Evolutionary conservation across 768 basidiomycete genomes (phyloP).

Genomic region (Gautieria morchelliformis): DNA sequence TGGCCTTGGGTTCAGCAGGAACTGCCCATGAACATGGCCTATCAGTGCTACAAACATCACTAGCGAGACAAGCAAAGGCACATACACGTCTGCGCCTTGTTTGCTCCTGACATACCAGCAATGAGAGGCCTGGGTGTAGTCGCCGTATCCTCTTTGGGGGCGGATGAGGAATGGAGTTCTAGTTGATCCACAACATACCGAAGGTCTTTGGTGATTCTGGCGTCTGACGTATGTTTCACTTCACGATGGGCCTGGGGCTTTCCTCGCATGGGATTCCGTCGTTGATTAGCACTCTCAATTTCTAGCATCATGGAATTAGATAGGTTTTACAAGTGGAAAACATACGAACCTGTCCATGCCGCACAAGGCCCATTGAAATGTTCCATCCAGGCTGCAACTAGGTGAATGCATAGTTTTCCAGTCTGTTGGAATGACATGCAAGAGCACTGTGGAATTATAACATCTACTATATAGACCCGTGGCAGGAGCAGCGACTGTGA

Average conservation of each 20-base stretch:
- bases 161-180: too few relatives aligned
- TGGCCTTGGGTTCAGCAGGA: too few relatives aligned
- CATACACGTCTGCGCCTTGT: too few relatives aligned
- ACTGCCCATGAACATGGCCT: too few relatives aligned
- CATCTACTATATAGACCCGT: too few relatives aligned
- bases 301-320: background rate
- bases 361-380: background rate
- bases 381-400: background rate
- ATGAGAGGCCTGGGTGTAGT: too few relatives aligned
- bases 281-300: background rate
- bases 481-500: too few relatives aligned
- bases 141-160: too few relatives aligned
- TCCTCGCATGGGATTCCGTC: background rate
- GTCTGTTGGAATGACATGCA: background rate
- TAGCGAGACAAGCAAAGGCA: too few relatives aligned
- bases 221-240: background rate
- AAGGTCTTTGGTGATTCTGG: background rate
- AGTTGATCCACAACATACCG: too few relatives aligned
- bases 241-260: background rate
- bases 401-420: background rate
- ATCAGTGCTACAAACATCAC: too few relatives aligned
- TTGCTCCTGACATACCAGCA: too few relatives aligned
- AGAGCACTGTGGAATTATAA: background rate
- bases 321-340: background rate
- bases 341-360: background rate